These are phyloP conservation scores for Cystobasidium pallidum DNA, from an alignment of 1,284 basidiomycete genomes.

Conservation along the genomic window DNA sequence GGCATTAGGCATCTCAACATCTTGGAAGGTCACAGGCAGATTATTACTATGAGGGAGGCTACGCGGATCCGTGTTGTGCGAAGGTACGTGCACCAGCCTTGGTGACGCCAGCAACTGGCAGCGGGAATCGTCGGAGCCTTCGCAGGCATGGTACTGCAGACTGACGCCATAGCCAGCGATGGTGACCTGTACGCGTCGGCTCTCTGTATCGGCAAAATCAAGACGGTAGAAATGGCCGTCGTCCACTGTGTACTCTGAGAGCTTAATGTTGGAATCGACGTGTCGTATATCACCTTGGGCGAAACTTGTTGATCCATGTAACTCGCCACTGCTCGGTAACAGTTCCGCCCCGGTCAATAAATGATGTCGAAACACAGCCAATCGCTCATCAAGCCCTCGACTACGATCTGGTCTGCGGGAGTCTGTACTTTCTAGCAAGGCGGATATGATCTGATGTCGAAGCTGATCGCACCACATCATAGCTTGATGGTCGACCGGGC, in stretches of 20 bases:
- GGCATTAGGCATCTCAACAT: background rate
- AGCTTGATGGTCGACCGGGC: slow-evolving; percentile 90
- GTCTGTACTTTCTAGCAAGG: slow-evolving; percentile 69
- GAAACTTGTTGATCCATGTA: background rate
- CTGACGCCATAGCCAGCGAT: background rate
- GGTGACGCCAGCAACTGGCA: background rate
- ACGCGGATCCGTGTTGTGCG: background rate
- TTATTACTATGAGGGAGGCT: background rate
- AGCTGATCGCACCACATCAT: slow-evolving; percentile 99
- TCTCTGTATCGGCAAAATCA: background rate
- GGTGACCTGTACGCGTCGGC: slow-evolving; percentile 7
- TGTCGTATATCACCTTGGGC: background rate
- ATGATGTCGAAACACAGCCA: slow-evolving; percentile 35
- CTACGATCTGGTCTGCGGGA: slow-evolving; percentile 12
- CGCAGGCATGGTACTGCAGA: slow-evolving; percentile 3
- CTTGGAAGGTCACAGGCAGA: background rate
- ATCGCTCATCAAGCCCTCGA: slow-evolving; percentile 30
- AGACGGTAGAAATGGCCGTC: background rate
- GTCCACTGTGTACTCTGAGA: background rate
- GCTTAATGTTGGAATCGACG: background rate
- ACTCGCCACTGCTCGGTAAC: background rate
- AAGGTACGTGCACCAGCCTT: background rate
- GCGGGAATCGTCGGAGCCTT: background rate
- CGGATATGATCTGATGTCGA: slow-evolving; percentile 80
- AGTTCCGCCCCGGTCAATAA: slow-evolving; percentile 42